A percentile compares a stretch with the other conserved stretches of the same genome.
Evolutionary conservation across 192 early-diverging fungal species (phyloP).

Genomic region (Radiomyces spectabilis): DNA sequence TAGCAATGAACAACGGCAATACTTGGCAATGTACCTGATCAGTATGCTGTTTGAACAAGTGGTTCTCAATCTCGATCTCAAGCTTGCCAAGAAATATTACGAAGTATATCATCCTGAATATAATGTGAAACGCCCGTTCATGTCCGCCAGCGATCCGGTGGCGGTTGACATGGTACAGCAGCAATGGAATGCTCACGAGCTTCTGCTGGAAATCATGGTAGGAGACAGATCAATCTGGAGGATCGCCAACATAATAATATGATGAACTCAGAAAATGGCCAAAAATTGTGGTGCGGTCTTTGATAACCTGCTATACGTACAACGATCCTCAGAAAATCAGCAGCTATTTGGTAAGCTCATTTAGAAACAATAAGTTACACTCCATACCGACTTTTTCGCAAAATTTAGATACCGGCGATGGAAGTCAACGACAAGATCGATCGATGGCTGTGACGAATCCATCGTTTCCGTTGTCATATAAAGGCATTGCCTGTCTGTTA

Average conservation of each 20-base stretch:
- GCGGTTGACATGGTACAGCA: too few species aligned
- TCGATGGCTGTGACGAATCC: conserved; percentile 1
- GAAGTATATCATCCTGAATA: conserved; percentile 9
- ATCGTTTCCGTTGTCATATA: conserved; percentile 1
- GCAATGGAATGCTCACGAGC: too few species aligned
- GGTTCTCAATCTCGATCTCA: conserved; percentile 6
- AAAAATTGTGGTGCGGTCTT: neutral
- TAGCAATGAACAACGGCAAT: neutral
- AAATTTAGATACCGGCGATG: neutral
- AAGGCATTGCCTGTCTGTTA: conserved; percentile 2
- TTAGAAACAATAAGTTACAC: neutral
- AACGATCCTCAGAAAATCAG: neutral
- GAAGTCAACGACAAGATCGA: neutral
- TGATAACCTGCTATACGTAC: conserved; percentile 1
- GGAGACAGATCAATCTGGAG: neutral
- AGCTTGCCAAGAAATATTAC: conserved; percentile 5
- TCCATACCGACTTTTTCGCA: neutral
- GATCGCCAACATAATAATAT: neutral
- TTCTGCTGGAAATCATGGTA: too few species aligned
- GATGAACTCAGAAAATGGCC: conserved; percentile 1
- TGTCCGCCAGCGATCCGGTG: neutral
- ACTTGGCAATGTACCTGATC: conserved; percentile 8
- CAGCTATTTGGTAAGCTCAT: neutral
- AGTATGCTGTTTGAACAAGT: conserved; percentile 1
- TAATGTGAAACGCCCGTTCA: neutral